Conservation (phyloP, 179 eudicot species). For the Amaranthus tricolor region DNA sequence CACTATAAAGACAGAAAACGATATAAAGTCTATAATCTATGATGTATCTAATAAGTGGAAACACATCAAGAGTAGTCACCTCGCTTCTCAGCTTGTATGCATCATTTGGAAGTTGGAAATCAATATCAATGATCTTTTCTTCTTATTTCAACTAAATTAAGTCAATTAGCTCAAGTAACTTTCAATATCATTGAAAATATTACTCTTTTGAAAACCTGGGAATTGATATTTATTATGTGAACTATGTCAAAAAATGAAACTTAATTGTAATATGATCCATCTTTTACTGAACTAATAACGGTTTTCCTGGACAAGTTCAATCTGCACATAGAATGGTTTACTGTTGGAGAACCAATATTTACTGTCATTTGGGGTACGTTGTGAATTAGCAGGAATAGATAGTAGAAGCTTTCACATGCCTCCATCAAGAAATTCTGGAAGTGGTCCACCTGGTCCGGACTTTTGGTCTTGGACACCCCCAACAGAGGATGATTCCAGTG, state of each 20-base stretch:
- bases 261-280: not conserved
- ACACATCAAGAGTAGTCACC: no score
- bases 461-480: constrained; percentile 97
- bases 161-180: not conserved
- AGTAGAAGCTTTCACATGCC: constrained; percentile 22
- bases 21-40: not conserved
- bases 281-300: not conserved
- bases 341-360: not conserved
- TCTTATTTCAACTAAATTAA: not conserved
- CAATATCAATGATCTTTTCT: not conserved
- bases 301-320: not conserved
- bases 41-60: not conserved
- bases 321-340: not conserved
- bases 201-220: not conserved
- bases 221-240: no score
- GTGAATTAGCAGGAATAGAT: constrained; percentile 35
- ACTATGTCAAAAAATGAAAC: not conserved
- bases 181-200: not conserved
- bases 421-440: constrained; percentile 31
- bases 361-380: not conserved
- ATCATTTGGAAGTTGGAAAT: no score
- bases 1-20: not conserved
- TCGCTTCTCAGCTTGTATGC: no score
- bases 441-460: constrained; percentile 68
- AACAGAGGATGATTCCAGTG: constrained; percentile 27